Percentiles rank a stretch among this genome's conserved stretches.
These are phyloP conservation scores for Tetradesmus obliquus DNA, from an alignment of 139 green algal species.

Conservation along the genomic window DNA sequence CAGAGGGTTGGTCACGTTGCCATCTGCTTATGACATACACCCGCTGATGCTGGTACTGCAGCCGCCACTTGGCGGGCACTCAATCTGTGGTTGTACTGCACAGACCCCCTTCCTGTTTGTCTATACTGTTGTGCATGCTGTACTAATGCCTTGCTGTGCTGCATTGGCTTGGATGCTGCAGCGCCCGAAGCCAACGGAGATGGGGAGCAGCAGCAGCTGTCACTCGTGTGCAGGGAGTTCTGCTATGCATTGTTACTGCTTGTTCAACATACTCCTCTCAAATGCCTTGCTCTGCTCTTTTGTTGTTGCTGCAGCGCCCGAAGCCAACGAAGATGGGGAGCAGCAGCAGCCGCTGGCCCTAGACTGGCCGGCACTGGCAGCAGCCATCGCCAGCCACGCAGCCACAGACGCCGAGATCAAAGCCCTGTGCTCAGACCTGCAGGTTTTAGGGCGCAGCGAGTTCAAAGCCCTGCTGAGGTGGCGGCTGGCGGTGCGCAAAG, in stretches of 20 bases:
- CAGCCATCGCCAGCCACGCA: constrained; percentile 64
- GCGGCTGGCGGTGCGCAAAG: constrained; percentile 58
- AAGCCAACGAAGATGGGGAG: constrained; percentile 6
- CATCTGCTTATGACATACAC: not conserved
- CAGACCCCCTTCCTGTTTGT: too few relatives aligned
- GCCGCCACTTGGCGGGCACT: too few relatives aligned
- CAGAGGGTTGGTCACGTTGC: not conserved
- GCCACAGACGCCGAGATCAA: constrained; percentile 87
- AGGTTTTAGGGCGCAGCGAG: constrained; percentile 94
- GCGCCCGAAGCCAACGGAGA: too few relatives aligned
- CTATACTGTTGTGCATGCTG: too few relatives aligned
- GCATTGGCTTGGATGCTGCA: not conserved
- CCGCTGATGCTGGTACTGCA: not conserved
- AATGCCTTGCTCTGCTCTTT: not conserved
- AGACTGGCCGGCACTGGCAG: not conserved
- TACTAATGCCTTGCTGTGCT: not conserved
- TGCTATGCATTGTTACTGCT: not conserved
- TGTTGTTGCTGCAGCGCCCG: not conserved
- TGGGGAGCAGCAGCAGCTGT: too few relatives aligned
- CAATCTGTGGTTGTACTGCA: too few relatives aligned
- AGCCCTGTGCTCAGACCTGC: constrained; percentile 89
- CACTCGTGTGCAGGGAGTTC: too few relatives aligned
- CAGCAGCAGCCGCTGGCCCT: not conserved
- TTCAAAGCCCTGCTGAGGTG: constrained; percentile 99
- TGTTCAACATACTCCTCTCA: not conserved